A percentile compares a stretch with the other conserved stretches of the same genome.
phyloP scores from a whole-genome alignment of 352 stramenopile species.

The Blastocystis hominis region DNA sequence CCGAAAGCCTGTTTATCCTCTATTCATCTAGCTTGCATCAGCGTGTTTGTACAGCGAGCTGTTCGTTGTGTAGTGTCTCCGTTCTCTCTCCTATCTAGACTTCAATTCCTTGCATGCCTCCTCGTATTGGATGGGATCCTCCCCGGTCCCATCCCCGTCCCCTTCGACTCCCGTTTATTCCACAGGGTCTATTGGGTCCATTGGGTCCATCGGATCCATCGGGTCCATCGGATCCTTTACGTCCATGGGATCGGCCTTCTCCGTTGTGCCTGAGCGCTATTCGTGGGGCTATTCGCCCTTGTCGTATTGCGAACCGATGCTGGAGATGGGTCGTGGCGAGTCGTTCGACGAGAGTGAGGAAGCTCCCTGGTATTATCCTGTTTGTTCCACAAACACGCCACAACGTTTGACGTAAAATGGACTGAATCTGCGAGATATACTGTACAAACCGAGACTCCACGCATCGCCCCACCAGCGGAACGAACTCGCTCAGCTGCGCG shows the following conservation, averaged over 20 bases:
- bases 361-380: neutral
- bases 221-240: too few relatives aligned
- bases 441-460: neutral
- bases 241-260: too few relatives aligned
- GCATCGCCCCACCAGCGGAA: neutral
- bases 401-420: neutral
- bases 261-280: too few relatives aligned
- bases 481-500: neutral
- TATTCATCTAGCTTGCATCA: neutral
- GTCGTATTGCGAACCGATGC: neutral
- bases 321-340: neutral
- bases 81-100: neutral
- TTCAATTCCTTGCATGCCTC: too few relatives aligned
- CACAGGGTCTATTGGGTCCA: too few relatives aligned
- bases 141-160: too few relatives aligned
- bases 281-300: neutral
- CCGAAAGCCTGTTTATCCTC: neutral
- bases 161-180: too few relatives aligned
- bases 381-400: neutral
- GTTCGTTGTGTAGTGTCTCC: neutral
- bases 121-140: neutral
- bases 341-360: neutral
- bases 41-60: neutral
- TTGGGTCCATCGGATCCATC: too few relatives aligned
- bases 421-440: neutral